Percentiles rank a stretch among this genome's conserved stretches.
These are phyloP conservation scores for Botrytis deweyae DNA, from an alignment of 2,329 filamentous ascomycete genomes.

Conservation along the genomic window DNA sequence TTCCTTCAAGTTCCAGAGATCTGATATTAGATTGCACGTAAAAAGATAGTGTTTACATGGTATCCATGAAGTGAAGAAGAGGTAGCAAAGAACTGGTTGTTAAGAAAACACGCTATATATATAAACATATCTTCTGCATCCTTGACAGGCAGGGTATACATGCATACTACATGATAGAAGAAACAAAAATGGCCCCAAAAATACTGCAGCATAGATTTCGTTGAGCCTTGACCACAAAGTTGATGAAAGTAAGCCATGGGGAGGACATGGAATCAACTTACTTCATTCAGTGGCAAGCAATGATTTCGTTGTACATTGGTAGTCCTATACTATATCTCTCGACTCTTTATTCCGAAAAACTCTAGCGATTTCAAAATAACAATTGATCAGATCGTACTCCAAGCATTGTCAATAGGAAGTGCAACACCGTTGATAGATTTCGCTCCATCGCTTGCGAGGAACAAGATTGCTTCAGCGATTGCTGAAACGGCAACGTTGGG, in stretches of 20 bases:
- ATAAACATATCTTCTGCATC: not conserved
- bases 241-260: not conserved
- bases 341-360: not conserved
- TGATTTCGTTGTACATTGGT: not conserved
- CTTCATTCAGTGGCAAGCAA: not conserved
- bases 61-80: not conserved
- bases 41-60: not conserved
- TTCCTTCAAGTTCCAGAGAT: not conserved
- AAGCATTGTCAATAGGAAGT: slow-evolving; percentile 42
- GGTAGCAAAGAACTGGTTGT: not conserved
- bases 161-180: not conserved
- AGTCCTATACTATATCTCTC: not conserved
- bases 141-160: not conserved
- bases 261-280: not conserved
- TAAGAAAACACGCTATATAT: not conserved
- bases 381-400: slow-evolving; percentile 39
- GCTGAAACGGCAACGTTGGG: slow-evolving; percentile 38
- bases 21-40: not conserved
- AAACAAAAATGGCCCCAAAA: too few species aligned
- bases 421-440: slow-evolving; percentile 41
- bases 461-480: slow-evolving; percentile 43
- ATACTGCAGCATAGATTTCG: not conserved
- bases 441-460: slow-evolving; percentile 40
- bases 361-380: not conserved
- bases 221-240: not conserved